Conservation (phyloP, 73 alveolate species). For the Durusdinium trenchii region DNA sequence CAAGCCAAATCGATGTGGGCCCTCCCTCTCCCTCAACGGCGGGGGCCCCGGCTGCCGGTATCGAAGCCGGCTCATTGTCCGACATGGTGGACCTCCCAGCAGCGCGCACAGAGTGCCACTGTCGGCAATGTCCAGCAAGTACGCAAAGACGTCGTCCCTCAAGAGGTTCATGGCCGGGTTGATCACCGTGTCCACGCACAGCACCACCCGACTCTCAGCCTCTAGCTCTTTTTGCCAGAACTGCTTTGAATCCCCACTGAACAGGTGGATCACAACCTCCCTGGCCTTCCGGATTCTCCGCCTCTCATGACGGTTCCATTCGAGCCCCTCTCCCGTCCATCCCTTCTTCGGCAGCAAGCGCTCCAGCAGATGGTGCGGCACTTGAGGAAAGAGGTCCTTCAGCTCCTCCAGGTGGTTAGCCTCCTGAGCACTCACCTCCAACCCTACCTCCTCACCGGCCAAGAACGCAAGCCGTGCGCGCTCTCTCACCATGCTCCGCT, state of each 20-base stretch:
- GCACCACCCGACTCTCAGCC: too few species aligned
- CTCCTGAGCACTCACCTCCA: background rate
- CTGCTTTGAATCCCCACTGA: background rate
- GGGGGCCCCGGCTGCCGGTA: background rate
- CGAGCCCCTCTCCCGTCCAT: background rate
- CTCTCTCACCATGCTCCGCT: background rate
- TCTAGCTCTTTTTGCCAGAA: background rate
- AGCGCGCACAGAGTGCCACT: background rate
- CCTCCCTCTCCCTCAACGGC: background rate
- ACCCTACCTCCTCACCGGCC: background rate
- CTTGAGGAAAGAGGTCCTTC: background rate
- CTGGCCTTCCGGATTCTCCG: background rate
- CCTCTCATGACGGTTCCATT: background rate
- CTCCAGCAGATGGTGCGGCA: background rate
- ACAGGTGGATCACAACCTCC: background rate
- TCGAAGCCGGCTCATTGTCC: background rate
- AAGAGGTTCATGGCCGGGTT: too few species aligned
- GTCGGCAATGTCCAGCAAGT: background rate
- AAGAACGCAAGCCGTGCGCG: background rate
- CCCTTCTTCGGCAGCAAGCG: background rate
- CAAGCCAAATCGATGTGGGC: background rate
- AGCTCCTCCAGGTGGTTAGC: background rate
- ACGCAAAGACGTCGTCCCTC: too few species aligned
- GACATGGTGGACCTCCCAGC: constrained; percentile 27
- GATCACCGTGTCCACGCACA: too few species aligned